Conservation (phyloP, 805 yeast genomes). For the Komagataella pastoris region DNA sequence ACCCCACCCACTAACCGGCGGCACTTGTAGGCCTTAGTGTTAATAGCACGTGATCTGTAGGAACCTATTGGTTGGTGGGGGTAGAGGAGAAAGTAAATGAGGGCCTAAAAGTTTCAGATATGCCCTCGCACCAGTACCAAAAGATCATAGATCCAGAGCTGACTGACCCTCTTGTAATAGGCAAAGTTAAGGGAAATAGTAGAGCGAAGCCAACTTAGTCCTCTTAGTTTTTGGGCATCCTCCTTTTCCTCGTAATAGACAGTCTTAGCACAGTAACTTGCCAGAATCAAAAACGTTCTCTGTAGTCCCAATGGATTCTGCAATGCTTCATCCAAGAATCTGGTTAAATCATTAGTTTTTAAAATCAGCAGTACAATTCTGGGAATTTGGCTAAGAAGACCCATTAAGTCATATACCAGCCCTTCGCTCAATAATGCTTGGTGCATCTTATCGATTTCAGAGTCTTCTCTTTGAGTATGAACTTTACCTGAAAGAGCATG, state of each 20-base stretch:
- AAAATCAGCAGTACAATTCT: constrained; percentile 72
- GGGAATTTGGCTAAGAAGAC: constrained; percentile 68
- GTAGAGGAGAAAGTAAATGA: neutral
- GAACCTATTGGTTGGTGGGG: neutral
- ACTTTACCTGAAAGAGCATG: constrained; percentile 59
- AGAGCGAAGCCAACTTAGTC: constrained; percentile 12
- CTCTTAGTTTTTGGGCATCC: constrained; percentile 6
- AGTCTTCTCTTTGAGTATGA: constrained; percentile 34
- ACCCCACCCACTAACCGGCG: neutral
- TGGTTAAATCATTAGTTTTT: constrained; percentile 87
- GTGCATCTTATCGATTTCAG: constrained; percentile 62
- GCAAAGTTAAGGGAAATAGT: constrained; percentile 17
- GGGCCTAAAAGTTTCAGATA: neutral
- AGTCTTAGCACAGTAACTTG: constrained; percentile 74
- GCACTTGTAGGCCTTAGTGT: neutral
- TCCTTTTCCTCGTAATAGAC: constrained; percentile 50
- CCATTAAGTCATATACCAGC: constrained; percentile 64
- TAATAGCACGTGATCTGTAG: neutral
- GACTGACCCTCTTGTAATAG: constrained; percentile 17
- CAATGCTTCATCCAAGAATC: constrained; percentile 76
- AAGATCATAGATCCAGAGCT: constrained; percentile 20
- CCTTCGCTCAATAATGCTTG: constrained; percentile 46
- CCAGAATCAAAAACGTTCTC: constrained; percentile 79
- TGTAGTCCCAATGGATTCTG: constrained; percentile 78
- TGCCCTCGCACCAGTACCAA: constrained; percentile 5